These are phyloP conservation scores for Brassica napus DNA, from an alignment of 345 rosid species.

Conservation along the genomic window DNA sequence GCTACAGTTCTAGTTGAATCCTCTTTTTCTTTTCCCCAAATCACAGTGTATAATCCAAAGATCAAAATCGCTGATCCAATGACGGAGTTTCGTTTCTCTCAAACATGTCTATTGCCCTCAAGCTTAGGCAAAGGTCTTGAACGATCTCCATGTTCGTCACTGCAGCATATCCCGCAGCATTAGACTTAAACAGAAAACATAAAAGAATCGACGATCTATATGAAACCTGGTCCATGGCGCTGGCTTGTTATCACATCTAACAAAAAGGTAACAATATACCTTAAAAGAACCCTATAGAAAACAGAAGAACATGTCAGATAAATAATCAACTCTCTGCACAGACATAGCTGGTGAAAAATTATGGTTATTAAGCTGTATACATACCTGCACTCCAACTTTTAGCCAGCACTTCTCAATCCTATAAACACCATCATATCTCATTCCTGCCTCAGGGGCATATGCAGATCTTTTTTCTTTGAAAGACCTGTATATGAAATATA, in stretches of 20 bases:
- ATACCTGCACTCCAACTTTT: too few species aligned
- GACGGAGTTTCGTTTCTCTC: conserved; percentile 61
- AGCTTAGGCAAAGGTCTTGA: conserved; percentile 68
- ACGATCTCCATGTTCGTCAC: conserved; percentile 71
- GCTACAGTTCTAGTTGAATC: not conserved
- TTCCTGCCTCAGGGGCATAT: conserved; percentile 64
- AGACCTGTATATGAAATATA: conserved; percentile 46
- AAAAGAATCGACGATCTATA: not conserved
- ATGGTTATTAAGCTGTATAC: too few species aligned
- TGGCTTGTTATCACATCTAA: conserved; percentile 76
- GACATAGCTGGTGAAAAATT: not conserved
- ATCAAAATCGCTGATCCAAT: conserved; percentile 40
- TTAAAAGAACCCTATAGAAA: conserved; percentile 49
- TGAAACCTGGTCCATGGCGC: conserved; percentile 83
- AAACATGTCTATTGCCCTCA: conserved; percentile 49
- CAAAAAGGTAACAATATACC: conserved; percentile 75
- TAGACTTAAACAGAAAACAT: conserved; percentile 6
- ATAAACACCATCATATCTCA: conserved; percentile 68
- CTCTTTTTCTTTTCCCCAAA: conserved; percentile 50
- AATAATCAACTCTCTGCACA: not conserved
- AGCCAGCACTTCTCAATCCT: too few species aligned
- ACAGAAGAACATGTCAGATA: not conserved
- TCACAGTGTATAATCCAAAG: conserved; percentile 34
- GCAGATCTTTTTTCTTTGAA: conserved; percentile 71
- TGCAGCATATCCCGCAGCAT: conserved; percentile 21